Evolutionary conservation across 768 basidiomycete species (phyloP).

Genomic region (Calocybe cyanea): DNA sequence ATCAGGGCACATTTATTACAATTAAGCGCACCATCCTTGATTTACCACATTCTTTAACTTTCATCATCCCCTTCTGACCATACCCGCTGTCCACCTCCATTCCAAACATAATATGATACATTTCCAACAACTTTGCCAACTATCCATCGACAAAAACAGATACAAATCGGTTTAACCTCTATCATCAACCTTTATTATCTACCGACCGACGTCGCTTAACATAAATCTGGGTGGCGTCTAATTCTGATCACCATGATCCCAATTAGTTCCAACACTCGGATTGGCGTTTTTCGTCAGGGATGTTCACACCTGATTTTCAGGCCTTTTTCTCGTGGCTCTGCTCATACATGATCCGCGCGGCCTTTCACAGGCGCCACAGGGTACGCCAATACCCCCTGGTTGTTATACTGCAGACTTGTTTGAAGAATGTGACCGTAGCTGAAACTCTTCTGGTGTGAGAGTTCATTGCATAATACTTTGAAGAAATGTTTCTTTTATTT

Average conservation of each 20-base stretch:
- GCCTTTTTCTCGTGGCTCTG: slow-evolving; percentile 4
- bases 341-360: slow-evolving; percentile 1
- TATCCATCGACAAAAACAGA: too few relatives aligned
- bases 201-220: too few relatives aligned
- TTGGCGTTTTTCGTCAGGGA: not conserved
- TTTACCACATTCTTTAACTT: slow-evolving; percentile 6
- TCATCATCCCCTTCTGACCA: not conserved
- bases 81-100: slow-evolving; percentile 2
- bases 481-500: too few relatives aligned
- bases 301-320: not conserved
- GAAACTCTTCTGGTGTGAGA: too few relatives aligned
- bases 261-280: not conserved
- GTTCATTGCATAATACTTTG: too few relatives aligned
- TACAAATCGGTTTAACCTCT: too few relatives aligned
- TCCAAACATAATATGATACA: too few relatives aligned
- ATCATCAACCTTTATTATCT: too few relatives aligned
- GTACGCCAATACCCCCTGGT: too few relatives aligned
- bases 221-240: not conserved
- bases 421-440: too few relatives aligned
- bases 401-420: too few relatives aligned
- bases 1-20: slow-evolving; percentile 9
- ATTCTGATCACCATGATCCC: not conserved
- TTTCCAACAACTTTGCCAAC: too few relatives aligned
- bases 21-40: slow-evolving; percentile 9
- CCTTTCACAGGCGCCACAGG: not conserved